Conservation (phyloP, 441 rosid species). For the Populus hybrid region DNA sequence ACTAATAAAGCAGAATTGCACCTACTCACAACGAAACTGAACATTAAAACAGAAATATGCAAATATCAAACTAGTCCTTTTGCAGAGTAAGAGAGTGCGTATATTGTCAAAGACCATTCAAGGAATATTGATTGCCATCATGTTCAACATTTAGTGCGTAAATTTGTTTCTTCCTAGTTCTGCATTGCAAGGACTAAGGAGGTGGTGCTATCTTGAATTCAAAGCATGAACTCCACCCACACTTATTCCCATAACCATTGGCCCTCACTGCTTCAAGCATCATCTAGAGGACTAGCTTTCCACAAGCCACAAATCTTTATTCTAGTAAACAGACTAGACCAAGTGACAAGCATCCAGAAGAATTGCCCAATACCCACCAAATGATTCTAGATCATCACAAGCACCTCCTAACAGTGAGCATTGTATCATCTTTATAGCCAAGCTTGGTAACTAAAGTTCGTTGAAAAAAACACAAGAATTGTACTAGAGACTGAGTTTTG, state of each 20-base stretch:
- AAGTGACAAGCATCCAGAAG: background rate
- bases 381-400: background rate
- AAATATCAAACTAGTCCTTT: no score
- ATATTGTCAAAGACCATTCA: no score
- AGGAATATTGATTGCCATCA: no score
- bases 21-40: no score
- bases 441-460: background rate
- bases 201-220: background rate
- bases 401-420: background rate
- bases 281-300: background rate
- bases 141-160: no score
- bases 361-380: background rate
- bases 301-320: background rate
- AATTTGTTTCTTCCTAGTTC: background rate
- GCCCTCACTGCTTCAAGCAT: background rate
- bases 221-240: background rate
- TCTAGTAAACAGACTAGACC: background rate
- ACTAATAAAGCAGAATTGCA: no score
- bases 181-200: background rate
- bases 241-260: background rate
- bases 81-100: no score
- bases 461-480: background rate
- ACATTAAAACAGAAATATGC: no score
- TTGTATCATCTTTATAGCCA: background rate
- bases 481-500: background rate